phyloP scores from a whole-genome alignment of 768 basidiomycete species.

The Clavaria fumosa region DNA sequence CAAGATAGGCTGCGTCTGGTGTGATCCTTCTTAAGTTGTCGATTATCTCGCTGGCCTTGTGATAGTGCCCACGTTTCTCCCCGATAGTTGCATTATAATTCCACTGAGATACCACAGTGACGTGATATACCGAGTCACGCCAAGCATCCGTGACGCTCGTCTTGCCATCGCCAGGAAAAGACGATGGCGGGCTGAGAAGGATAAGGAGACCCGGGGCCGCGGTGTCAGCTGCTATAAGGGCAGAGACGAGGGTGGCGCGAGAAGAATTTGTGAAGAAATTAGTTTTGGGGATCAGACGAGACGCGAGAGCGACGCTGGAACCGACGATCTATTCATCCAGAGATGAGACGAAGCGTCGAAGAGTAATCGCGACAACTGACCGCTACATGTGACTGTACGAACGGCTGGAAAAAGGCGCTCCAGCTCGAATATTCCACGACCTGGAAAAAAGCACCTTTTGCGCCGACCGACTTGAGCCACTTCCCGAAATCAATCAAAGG shows the following conservation, averaged over 20 bases:
- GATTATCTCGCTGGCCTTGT: conserved; percentile 22
- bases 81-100: conserved; percentile 28
- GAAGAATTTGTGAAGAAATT: conserved; percentile 21
- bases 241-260: conserved; percentile 21
- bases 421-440: conserved; percentile 29
- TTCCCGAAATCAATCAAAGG: conserved; percentile 25
- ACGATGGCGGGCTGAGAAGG: conserved; percentile 25
- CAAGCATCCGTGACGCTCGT: conserved; percentile 32
- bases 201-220: conserved; percentile 27
- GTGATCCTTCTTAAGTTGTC: conserved; percentile 27
- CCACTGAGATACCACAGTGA: conserved; percentile 29
- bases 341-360: conserved; percentile 2
- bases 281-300: conserved; percentile 27
- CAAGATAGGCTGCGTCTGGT: conserved; percentile 30
- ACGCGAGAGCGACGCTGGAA: conserved; percentile 25
- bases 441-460: conserved; percentile 13
- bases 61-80: conserved; percentile 22
- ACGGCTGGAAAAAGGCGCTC: conserved; percentile 24
- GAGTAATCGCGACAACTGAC: conserved; percentile 15
- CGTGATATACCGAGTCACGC: conserved; percentile 26
- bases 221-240: conserved; percentile 21
- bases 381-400: conserved; percentile 23
- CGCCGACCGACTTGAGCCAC: conserved; percentile 13
- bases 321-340: conserved; percentile 21
- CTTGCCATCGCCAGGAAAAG: conserved; percentile 18